These are phyloP conservation scores for Magnusiomyces tetraspermus DNA, from an alignment of 1,139 yeast genomes.

Conservation along the genomic window DNA sequence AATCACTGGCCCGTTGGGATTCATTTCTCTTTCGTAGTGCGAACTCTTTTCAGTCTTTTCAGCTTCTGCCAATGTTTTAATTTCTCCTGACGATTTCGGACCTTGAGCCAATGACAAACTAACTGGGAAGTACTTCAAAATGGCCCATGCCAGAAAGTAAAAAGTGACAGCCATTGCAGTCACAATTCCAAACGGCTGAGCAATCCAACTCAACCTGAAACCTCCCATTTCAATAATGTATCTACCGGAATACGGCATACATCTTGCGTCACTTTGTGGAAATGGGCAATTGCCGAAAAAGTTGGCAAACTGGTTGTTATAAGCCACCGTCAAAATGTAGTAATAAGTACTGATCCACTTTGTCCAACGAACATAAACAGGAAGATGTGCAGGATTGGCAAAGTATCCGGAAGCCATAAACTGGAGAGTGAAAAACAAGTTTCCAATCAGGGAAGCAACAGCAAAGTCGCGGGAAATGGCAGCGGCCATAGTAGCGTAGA, in stretches of 20 bases:
- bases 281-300: slow-evolving; percentile 53
- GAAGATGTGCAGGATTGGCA: slow-evolving; percentile 63
- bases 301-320: slow-evolving; percentile 55
- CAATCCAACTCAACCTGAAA: slow-evolving; percentile 55
- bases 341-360: slow-evolving; percentile 67
- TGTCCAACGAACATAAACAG: slow-evolving; percentile 80
- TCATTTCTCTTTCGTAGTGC: slow-evolving; percentile 24
- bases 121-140: slow-evolving; percentile 37
- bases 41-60: slow-evolving; percentile 16
- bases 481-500: slow-evolving; percentile 48
- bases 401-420: slow-evolving; percentile 77
- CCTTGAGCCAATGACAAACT: slow-evolving; percentile 43
- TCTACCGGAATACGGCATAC: slow-evolving; percentile 41
- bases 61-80: slow-evolving; percentile 2
- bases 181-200: slow-evolving; percentile 52
- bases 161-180: slow-evolving; percentile 54
- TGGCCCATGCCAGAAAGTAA: slow-evolving; percentile 35
- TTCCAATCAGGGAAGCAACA: slow-evolving; percentile 52
- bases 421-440: slow-evolving; percentile 59
- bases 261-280: slow-evolving; percentile 31
- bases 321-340: slow-evolving; percentile 65
- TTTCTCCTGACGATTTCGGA: slow-evolving; percentile 7
- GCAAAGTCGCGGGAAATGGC: slow-evolving; percentile 57
- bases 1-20: slow-evolving; percentile 11
- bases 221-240: slow-evolving; percentile 52